Conservation (phyloP, 108 stramenopile species). For the Pseudonitzschia delicatissima region DNA sequence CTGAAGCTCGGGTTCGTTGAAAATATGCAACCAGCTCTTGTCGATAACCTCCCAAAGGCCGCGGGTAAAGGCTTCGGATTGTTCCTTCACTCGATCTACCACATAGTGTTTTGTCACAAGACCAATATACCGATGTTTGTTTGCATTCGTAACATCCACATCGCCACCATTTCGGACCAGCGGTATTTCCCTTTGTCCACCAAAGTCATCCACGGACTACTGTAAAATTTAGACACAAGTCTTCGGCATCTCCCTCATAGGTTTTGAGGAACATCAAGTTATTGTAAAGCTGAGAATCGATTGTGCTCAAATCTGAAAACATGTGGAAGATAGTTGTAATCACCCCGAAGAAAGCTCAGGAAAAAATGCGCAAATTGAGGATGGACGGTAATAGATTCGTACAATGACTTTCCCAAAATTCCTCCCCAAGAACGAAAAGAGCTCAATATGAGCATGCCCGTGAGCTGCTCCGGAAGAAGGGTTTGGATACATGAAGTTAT, state of each 20-base stretch:
- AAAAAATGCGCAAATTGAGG: conserved; percentile 98
- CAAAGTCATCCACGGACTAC: conserved; percentile 90
- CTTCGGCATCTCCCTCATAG: conserved; percentile 90
- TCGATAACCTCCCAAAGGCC: conserved; percentile 95
- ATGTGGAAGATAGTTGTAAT: conserved; percentile 87
- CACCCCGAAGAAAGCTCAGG: conserved; percentile 88
- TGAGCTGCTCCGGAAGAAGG: conserved; percentile 79
- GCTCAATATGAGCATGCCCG: conserved; percentile 66
- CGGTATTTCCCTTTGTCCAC: conserved; percentile 71
- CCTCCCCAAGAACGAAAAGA: conserved; percentile 93
- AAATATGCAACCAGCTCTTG: conserved; percentile 83
- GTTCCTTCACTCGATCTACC: conserved; percentile 83
- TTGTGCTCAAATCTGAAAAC: conserved; percentile 83
- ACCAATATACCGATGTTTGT: conserved; percentile 74
- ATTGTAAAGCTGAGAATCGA: conserved; percentile 90
- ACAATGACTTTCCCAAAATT: conserved; percentile 85
- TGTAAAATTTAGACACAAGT: conserved; percentile 92
- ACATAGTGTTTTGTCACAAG: conserved; percentile 96
- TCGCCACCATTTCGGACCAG: conserved; percentile 86
- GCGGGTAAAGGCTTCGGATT: conserved; percentile 91
- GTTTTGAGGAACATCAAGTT: conserved; percentile 95
- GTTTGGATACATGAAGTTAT: conserved; percentile 89
- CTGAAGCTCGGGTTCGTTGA: conserved; percentile 96
- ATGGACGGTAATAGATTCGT: conserved; percentile 94
- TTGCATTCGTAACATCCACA: conserved; percentile 81